Evolutionary conservation across 352 stramenopile species (phyloP).

Genomic region (Globisporangium lucens): DNA sequence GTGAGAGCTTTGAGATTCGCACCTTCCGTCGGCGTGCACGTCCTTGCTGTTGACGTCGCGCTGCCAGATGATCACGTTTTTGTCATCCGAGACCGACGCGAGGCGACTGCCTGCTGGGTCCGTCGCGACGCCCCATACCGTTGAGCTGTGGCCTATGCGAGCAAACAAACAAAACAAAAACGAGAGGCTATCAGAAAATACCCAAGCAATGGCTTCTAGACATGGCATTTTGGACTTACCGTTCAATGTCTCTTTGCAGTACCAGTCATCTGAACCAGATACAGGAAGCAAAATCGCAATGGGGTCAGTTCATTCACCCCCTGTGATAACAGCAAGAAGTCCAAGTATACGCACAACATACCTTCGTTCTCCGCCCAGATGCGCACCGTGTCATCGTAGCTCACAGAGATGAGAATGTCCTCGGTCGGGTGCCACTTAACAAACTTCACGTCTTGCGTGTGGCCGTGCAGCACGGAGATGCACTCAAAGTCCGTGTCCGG

Average conservation of each 20-base stretch:
- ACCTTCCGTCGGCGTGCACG: slow-evolving; percentile 46
- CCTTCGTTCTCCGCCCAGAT: slow-evolving; percentile 93
- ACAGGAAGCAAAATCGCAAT: background rate
- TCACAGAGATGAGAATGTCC: slow-evolving; percentile 84
- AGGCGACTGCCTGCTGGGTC: slow-evolving; percentile 77
- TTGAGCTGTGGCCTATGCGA: slow-evolving; percentile 80
- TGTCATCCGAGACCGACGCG: slow-evolving; percentile 91
- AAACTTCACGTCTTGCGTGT: slow-evolving; percentile 97
- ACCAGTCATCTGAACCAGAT: slow-evolving; percentile 90
- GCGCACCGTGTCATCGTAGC: slow-evolving; percentile 96
- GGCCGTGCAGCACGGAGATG: slow-evolving; percentile 94
- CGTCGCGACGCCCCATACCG: slow-evolving; percentile 92
- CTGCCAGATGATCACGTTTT: slow-evolving; percentile 92
- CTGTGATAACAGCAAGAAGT: background rate
- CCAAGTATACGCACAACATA: background rate
- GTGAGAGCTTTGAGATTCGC: background rate
- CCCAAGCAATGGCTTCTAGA: no score
- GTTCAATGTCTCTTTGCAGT: slow-evolving; percentile 90
- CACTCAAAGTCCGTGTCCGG: slow-evolving; percentile 97
- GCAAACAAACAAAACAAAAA: no score
- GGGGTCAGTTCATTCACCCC: background rate
- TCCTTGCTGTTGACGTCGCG: slow-evolving; percentile 61
- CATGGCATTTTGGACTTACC: slow-evolving; percentile 23
- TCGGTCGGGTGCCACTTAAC: slow-evolving; percentile 91
- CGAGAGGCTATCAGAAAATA: no score